A percentile compares a stretch with the other conserved stretches of the same genome.
Evolutionary conservation across 2,329 filamentous ascomycete genomes (phyloP).

Genomic region (Talaromyces sp.): DNA sequence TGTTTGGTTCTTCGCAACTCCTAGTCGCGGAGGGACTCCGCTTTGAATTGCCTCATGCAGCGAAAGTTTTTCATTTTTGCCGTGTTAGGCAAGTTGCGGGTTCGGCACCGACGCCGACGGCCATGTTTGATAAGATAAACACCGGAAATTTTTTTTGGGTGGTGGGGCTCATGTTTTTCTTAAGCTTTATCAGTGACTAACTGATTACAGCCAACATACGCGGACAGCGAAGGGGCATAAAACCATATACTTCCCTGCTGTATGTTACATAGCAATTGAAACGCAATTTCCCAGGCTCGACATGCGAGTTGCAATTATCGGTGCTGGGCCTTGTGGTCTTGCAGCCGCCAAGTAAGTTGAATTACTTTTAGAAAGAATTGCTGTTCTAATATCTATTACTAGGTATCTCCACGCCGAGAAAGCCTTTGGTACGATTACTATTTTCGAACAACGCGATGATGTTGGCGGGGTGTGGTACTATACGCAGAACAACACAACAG

Average conservation of each 20-base stretch:
- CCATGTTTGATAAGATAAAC: background rate
- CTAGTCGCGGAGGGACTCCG: too few species aligned
- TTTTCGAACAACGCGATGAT: slow-evolving; percentile 76
- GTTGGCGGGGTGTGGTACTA: slow-evolving; percentile 88
- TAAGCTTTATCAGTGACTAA: background rate
- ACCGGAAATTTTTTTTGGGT: background rate
- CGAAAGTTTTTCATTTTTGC: too few species aligned
- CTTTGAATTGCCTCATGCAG: too few species aligned
- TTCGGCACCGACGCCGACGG: background rate
- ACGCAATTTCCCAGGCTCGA: background rate
- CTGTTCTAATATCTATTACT: slow-evolving; percentile 25
- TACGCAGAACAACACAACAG: slow-evolving; percentile 31
- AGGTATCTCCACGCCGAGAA: slow-evolving; percentile 70
- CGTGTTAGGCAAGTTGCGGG: too few species aligned
- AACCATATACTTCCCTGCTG: background rate
- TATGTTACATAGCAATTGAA: background rate
- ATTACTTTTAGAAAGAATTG: too few species aligned
- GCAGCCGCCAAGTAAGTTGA: slow-evolving; percentile 4
- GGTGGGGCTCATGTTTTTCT: background rate
- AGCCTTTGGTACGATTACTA: slow-evolving; percentile 63
- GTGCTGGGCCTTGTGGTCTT: slow-evolving; percentile 5
- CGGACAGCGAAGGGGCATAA: background rate
- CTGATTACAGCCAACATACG: background rate
- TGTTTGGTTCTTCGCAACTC: too few species aligned
- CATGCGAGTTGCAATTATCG: slow-evolving; percentile 2